Conservation (phyloP, 2,329 filamentous ascomycete genomes). For the Trichoderma oligosporum region DNA sequence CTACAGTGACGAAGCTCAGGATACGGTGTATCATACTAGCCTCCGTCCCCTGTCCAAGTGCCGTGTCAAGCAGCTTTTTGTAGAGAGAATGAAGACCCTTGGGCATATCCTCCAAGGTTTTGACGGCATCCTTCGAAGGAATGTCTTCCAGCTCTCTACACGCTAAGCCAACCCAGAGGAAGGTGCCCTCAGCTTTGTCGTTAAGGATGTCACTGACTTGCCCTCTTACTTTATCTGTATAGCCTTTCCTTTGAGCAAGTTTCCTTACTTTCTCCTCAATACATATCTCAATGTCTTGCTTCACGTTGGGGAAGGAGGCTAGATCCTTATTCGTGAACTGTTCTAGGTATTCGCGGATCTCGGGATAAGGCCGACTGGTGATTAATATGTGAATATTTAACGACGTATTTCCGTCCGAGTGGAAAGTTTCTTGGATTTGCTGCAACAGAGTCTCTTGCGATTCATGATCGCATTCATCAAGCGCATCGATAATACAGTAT, state of each 20-base stretch:
- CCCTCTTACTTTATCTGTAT: constrained; percentile 19
- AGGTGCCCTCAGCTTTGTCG: constrained; percentile 25
- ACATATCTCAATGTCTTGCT: constrained; percentile 22
- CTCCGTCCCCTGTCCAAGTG: neutral
- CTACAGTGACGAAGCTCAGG: constrained; percentile 18
- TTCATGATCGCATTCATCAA: too few species aligned
- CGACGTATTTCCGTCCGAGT: too few species aligned
- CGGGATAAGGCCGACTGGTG: too few species aligned
- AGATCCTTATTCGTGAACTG: constrained; percentile 26
- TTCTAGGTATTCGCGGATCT: too few species aligned
- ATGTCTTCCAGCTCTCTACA: constrained; percentile 24
- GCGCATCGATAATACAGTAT: too few species aligned
- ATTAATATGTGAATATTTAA: too few species aligned
- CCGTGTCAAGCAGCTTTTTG: constrained; percentile 18
- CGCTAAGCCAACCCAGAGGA: constrained; percentile 27
- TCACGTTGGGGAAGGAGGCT: constrained; percentile 23
- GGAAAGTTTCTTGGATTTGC: too few species aligned
- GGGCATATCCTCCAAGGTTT: constrained; percentile 23
- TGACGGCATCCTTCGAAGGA: constrained; percentile 24
- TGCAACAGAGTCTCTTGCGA: too few species aligned
- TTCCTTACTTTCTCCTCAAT: constrained; percentile 22
- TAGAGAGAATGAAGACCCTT: constrained; percentile 23
- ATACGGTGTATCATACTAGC: constrained; percentile 9
- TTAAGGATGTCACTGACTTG: constrained; percentile 23
- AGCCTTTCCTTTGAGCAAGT: constrained; percentile 22